These are phyloP conservation scores for Wickerhamomyces silvicola DNA, from an alignment of 805 yeast genomes.

Conservation along the genomic window DNA sequence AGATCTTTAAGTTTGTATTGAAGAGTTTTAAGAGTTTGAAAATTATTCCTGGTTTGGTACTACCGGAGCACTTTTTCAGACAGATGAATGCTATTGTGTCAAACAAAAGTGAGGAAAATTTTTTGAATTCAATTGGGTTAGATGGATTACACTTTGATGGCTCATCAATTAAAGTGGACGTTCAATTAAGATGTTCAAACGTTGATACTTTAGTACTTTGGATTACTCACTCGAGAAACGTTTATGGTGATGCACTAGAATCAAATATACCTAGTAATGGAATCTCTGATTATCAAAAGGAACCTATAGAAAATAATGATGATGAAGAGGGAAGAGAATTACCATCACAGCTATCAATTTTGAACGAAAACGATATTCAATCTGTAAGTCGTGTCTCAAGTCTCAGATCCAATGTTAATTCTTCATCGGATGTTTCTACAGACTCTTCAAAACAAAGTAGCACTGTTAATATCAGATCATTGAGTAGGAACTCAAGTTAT, in stretches of 20 bases:
- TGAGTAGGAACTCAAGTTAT: not conserved
- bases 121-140: slow-evolving; percentile 62
- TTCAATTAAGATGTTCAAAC: slow-evolving; percentile 70
- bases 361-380: slow-evolving; percentile 31
- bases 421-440: slow-evolving; percentile 10
- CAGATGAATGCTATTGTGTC: slow-evolving; percentile 36
- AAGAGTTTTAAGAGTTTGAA: slow-evolving; percentile 33
- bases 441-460: slow-evolving; percentile 7
- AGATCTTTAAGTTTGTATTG: slow-evolving; percentile 26
- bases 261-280: slow-evolving; percentile 5
- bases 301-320: slow-evolving; percentile 19
- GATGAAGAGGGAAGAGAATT: slow-evolving; percentile 27
- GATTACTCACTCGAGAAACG: slow-evolving; percentile 73
- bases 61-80: slow-evolving; percentile 89
- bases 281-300: not conserved
- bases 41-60: slow-evolving; percentile 60
- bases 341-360: slow-evolving; percentile 34
- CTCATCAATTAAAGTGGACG: slow-evolving; percentile 55
- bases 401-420: slow-evolving; percentile 13
- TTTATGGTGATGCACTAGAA: slow-evolving; percentile 13
- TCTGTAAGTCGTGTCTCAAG: slow-evolving; percentile 22
- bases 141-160: slow-evolving; percentile 71
- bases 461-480: not conserved
- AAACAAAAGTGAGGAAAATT: slow-evolving; percentile 37
- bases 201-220: slow-evolving; percentile 60